Conservation (phyloP, 2,329 filamentous ascomycete species). For the Thielaviopsis euricoi region DNA sequence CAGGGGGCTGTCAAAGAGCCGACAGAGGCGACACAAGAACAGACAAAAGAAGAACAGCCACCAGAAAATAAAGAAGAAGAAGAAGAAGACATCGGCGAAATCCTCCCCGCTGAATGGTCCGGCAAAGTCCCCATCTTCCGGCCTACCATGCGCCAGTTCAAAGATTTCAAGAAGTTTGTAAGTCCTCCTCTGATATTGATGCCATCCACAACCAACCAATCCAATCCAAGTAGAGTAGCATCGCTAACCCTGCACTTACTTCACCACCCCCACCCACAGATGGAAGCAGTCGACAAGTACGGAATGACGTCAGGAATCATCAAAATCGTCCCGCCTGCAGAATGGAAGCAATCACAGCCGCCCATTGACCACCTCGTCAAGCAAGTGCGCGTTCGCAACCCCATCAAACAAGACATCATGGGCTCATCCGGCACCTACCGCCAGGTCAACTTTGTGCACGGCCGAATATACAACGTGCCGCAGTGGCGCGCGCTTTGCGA, state of each 20-base stretch:
- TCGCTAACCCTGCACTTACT: conserved; percentile 16
- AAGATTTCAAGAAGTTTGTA: conserved; percentile 83
- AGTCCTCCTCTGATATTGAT: conserved; percentile 17
- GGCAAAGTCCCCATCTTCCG: conserved; percentile 87
- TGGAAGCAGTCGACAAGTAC: conserved; percentile 75
- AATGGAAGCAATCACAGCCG: conserved; percentile 77
- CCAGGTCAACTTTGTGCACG: conserved; percentile 92
- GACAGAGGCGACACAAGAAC: too few species aligned
- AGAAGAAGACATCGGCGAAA: conserved; percentile 55
- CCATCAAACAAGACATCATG: conserved; percentile 96
- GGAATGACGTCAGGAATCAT: conserved; percentile 97
- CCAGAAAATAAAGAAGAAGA: conserved; percentile 15
- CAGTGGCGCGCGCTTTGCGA: conserved; percentile 92
- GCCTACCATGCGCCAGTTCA: conserved; percentile 89
- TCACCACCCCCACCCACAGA: conserved; percentile 24
- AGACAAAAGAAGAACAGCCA: conserved; percentile 7
- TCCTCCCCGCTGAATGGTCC: conserved; percentile 77
- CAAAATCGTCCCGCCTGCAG: conserved; percentile 81
- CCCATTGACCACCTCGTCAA: conserved; percentile 74
- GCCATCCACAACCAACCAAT: not conserved
- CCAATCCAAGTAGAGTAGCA: not conserved
- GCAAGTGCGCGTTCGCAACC: conserved; percentile 83
- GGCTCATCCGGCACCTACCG: conserved; percentile 90
- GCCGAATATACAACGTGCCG: conserved; percentile 86
- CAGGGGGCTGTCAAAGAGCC: too few species aligned